phyloP scores from a whole-genome alignment of 2,329 filamentous ascomycete genomes.

The Sarocladiaceae sp. region DNA sequence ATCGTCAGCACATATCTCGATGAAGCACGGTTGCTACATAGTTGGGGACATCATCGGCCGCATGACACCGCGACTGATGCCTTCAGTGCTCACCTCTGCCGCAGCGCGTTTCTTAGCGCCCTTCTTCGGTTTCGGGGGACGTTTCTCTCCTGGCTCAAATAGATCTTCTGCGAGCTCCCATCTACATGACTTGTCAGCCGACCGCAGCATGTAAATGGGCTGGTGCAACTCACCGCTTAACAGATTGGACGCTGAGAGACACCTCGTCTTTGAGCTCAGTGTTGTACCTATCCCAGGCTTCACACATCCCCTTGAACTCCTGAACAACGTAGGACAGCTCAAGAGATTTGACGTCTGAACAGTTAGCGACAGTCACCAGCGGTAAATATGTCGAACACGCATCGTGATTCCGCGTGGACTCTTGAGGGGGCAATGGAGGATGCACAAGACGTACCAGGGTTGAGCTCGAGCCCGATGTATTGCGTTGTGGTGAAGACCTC shows the following conservation, averaged over 20 bases:
- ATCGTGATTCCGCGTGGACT: too few species aligned
- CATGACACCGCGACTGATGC: not conserved
- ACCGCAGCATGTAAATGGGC: not conserved
- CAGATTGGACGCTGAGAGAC: conserved; percentile 75
- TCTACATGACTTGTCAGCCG: conserved; percentile 29
- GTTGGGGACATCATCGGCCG: too few species aligned
- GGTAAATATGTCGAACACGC: not conserved
- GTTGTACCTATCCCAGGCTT: conserved; percentile 70
- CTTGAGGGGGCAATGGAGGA: not conserved
- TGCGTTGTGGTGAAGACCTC: conserved; percentile 84
- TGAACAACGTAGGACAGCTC: conserved; percentile 79
- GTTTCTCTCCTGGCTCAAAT: conserved; percentile 74
- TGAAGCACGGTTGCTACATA: conserved; percentile 12
- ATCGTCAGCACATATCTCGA: conserved; percentile 19
- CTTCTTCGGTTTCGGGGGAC: conserved; percentile 63
- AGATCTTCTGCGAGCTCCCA: conserved; percentile 87
- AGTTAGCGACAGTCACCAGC: conserved; percentile 25
- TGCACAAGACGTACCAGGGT: conserved; percentile 56
- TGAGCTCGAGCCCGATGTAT: conserved; percentile 85
- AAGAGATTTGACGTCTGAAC: conserved; percentile 61
- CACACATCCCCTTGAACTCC: conserved; percentile 82
- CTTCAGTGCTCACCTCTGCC: conserved; percentile 33
- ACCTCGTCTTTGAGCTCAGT: conserved; percentile 56
- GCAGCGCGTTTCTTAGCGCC: conserved; percentile 43
- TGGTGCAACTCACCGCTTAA: conserved; percentile 66